These are phyloP conservation scores for Lachnellula arida DNA, from an alignment of 2,329 filamentous ascomycete species.

Conservation along the genomic window DNA sequence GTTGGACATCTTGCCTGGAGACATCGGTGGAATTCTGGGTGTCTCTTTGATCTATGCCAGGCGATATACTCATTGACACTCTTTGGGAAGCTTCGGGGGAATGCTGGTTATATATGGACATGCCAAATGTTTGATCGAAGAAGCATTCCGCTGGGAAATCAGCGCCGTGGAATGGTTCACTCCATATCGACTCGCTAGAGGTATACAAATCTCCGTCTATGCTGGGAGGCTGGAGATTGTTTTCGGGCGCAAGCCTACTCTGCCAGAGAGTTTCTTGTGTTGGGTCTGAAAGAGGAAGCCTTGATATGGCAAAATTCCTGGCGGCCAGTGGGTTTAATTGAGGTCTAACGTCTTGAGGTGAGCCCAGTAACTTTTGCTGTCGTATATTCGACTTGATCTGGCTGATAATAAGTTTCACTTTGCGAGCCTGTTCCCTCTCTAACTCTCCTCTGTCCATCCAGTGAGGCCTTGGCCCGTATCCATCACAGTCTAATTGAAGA, in stretches of 20 bases:
- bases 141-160: not conserved
- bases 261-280: not conserved
- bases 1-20: too few species aligned
- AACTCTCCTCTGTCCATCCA: slow-evolving; percentile 34
- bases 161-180: not conserved
- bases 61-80: too few species aligned
- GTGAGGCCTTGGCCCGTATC: slow-evolving; percentile 36
- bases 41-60: not conserved
- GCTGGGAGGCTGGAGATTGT: not conserved
- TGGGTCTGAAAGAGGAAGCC: not conserved
- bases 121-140: not conserved
- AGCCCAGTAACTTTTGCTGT: not conserved
- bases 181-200: not conserved
- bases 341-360: not conserved
- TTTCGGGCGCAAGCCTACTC: not conserved
- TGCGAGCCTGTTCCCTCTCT: not conserved
- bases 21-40: not conserved
- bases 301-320: too few species aligned
- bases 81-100: not conserved
- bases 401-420: not conserved
- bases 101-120: not conserved
- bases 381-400: not conserved
- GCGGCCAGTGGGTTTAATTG: not conserved
- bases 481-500: slow-evolving; percentile 52
- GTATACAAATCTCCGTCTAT: not conserved